Conservation (phyloP, 2,329 filamentous ascomycete genomes). For the Elsinoe necatrix region DNA sequence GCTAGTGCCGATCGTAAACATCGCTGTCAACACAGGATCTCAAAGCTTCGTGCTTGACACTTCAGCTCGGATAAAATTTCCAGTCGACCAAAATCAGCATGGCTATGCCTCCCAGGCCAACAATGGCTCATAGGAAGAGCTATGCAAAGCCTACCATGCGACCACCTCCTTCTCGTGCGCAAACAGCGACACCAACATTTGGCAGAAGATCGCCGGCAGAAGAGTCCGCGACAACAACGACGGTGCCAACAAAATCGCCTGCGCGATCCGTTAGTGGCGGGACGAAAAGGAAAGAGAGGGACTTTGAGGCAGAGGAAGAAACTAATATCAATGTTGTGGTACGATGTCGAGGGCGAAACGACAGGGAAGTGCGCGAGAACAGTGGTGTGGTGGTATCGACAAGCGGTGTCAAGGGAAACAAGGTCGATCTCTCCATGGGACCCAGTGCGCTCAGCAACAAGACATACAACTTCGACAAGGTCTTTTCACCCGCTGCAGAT, state of each 20-base stretch:
- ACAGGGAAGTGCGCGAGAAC: slow-evolving; percentile 88
- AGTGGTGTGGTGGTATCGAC: slow-evolving; percentile 85
- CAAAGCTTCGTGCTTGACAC: slow-evolving; percentile 4
- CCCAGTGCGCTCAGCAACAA: slow-evolving; percentile 90
- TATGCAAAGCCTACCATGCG: slow-evolving; percentile 47
- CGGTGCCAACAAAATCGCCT: slow-evolving; percentile 35
- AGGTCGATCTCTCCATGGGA: slow-evolving; percentile 82
- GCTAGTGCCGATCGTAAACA: slow-evolving; percentile 12
- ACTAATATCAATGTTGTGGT: slow-evolving; percentile 99
- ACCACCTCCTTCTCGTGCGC: slow-evolving; percentile 44
- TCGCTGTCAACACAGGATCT: slow-evolving; percentile 4
- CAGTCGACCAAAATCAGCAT: slow-evolving; percentile 30
- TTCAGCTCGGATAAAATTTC: not conserved
- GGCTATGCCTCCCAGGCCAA: slow-evolving; percentile 48
- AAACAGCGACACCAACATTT: slow-evolving; percentile 39
- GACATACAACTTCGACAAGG: slow-evolving; percentile 92
- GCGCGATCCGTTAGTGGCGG: slow-evolving; percentile 44
- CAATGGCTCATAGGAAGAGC: slow-evolving; percentile 42
- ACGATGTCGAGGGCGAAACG: slow-evolving; percentile 82
- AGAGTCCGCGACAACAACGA: slow-evolving; percentile 52
- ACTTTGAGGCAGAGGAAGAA: slow-evolving; percentile 64
- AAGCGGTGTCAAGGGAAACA: slow-evolving; percentile 77
- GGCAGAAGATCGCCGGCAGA: slow-evolving; percentile 60
- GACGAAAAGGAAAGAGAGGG: slow-evolving; percentile 74
- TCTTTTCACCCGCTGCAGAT: slow-evolving; percentile 90